These are phyloP conservation scores for Trypanosoma grayi DNA, from an alignment of 208 protist genomes.

Conservation along the genomic window DNA sequence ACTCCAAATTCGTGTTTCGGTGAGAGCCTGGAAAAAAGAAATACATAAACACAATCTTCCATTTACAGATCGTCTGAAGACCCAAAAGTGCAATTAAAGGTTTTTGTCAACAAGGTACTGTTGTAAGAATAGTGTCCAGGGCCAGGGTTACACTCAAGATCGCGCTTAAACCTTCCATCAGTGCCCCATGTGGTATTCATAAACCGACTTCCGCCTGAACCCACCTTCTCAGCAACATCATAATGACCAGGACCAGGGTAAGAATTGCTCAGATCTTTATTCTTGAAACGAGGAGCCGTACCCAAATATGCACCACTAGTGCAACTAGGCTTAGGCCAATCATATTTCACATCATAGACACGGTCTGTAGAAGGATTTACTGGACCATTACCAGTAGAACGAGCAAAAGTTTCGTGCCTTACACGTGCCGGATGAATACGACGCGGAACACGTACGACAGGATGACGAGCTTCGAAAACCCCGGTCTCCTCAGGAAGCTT, in stretches of 20 bases:
- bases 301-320: slow-evolving; percentile 52
- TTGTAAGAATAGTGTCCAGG: slow-evolving; percentile 64
- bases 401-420: slow-evolving; percentile 12
- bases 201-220: not conserved
- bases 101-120: slow-evolving; percentile 78
- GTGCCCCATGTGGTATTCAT: slow-evolving; percentile 49
- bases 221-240: slow-evolving; percentile 12
- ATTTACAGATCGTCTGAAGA: slow-evolving; percentile 24
- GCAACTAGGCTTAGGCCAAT: slow-evolving; percentile 63
- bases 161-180: slow-evolving; percentile 58
- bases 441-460: slow-evolving; percentile 21
- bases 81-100: slow-evolving; percentile 78
- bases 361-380: slow-evolving; percentile 22
- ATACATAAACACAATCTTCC: not conserved
- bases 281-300: slow-evolving; percentile 24
- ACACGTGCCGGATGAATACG: slow-evolving; percentile 21
- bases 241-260: slow-evolving; percentile 56
- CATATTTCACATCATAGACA: slow-evolving; percentile 67
- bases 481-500: slow-evolving; percentile 5
- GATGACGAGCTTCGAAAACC: slow-evolving; percentile 18
- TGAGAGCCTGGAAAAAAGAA: slow-evolving; percentile 4
- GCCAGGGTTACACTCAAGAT: slow-evolving; percentile 23
- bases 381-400: slow-evolving; percentile 29
- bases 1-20: too few species aligned
- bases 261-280: not conserved